Evolutionary conservation across 1,284 basidiomycete genomes (phyloP), one percentile per base, ranked within the genome.

Genomic region (Puccinia hordei): DNA sequence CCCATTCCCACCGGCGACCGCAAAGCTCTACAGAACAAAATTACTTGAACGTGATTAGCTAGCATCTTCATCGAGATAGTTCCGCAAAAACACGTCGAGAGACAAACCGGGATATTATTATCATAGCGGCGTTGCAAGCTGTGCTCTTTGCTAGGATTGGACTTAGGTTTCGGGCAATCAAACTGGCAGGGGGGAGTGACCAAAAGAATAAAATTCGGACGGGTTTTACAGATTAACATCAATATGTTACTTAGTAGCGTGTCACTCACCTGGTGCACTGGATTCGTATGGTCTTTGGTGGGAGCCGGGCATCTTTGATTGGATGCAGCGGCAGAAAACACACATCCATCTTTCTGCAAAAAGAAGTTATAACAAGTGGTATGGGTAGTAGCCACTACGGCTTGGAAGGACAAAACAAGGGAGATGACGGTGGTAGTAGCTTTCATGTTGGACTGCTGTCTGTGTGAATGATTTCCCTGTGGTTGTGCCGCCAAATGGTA

Each of bases 271-370:
- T 5, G 2, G 8, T 49, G 6, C 8, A 49, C 46, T 49, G 46
- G 46, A 49, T 6, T 46, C 0, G 6, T 13, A 19, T 41, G 57
- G 6, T 33, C 24, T 59, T 44, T 44, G 19, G 12, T 10, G 19
- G n/a, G 5, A 19, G 57, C 38, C 13, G 19, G 33, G 19, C 57
- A 75, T 30, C 73, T 33, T 35, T 30, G 35, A 15, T 63, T 30
- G 8, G 59, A 22, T 9, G 33, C 33, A 10, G 73, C 73, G 8
- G 73, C 33, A 33, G 33, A 44, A 12, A 22, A 44, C 0, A 75
- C 73, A 22, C 73, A 75, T 27, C 41, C 41, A 41, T 75, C 73
- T 49, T 75, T 75, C 41, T 63, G 4, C 55, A 75, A 24, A 57
- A 75, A 75, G 38, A 41, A 49, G 22, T 75, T 63, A 46, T 44